Evolutionary conservation across 805 yeast species (phyloP).

Genomic region (Saccharomycopsis lassenensis): DNA sequence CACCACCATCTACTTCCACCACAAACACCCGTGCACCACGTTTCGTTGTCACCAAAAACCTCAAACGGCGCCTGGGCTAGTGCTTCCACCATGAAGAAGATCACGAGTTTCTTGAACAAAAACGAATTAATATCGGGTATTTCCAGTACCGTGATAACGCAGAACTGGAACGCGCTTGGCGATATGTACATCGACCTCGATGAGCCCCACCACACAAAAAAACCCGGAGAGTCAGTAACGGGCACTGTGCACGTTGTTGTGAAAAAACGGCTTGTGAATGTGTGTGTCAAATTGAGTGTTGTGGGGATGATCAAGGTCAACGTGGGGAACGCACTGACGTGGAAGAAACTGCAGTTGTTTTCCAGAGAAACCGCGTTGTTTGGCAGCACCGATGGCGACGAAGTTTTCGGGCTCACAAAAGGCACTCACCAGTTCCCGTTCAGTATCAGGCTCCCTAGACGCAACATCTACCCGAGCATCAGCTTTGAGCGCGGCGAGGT

Average conservation of each 20-base stretch:
- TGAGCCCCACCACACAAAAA: constrained; percentile 64
- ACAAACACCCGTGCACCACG: no score
- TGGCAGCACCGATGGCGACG: constrained; percentile 3
- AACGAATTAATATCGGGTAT: no score
- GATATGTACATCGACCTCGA: constrained; percentile 64
- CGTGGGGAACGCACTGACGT: background rate
- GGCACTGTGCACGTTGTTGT: constrained; percentile 53
- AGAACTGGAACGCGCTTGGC: constrained; percentile 12
- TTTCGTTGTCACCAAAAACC: no score
- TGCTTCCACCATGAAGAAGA: no score
- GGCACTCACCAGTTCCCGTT: constrained; percentile 90
- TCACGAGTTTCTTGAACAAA: no score
- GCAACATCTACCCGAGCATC: constrained; percentile 60
- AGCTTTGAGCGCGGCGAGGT: constrained; percentile 84
- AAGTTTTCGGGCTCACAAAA: constrained; percentile 39
- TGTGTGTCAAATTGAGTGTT: constrained; percentile 21
- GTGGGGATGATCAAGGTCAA: constrained; percentile 14
- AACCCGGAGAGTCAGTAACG: constrained; percentile 67
- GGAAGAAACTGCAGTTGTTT: constrained; percentile 12
- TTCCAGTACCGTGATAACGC: no score
- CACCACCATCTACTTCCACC: no score
- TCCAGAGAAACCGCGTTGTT: constrained; percentile 6
- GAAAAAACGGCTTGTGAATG: constrained; percentile 43
- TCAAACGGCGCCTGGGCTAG: no score
- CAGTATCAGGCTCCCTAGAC: constrained; percentile 67